Evolutionary conservation across 305 asterid species (phyloP), one percentile per base, ranked within the genome.

Genomic region (Withania somnifera): DNA sequence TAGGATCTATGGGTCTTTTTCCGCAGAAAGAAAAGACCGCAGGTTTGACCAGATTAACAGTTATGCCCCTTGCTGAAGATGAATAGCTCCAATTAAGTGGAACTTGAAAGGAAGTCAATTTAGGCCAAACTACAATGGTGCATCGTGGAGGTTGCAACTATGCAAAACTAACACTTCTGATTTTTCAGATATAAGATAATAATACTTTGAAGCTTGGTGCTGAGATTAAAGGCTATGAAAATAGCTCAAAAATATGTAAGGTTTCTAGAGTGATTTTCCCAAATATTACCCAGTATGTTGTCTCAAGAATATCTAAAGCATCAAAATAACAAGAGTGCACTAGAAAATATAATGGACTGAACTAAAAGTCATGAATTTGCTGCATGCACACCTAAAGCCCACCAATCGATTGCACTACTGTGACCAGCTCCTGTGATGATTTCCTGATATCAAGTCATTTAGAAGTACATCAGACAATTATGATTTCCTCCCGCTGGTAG

Each of bases 401-500:
- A 96, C 99, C 99, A 96, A 86, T 96, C 99, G 73, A 94, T 92
- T 20, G 99, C 99, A 88, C 98, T 91, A 63, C 95, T 94, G 87
- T 96, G 98, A 78, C 97, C 98, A 84, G 89, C 91, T 61, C 98
- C 98, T 19, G 97, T 94, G 63, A 96, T 93, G 89, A 94, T 94
- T 91, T 96, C 99, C 98, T 96, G 97, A 87, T 86, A 86, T 47
- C 78, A 85, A 86, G 77, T 77, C 76, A 84, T 60, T 28, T 68
- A n/a, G 66, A 84, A 81, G 84, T 45, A 77, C 17, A 26, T 34
- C 13, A 47, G 36, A 11, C 54, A 32, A 36, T 56, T 38, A 45
- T 38, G 24, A 73, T 73, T 15, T 45, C 26, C 79, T 73, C 26
- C 8, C 42, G 60, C 26, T 26, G 38, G 7, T 47, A 50, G 63